These are phyloP conservation scores for Sclerotinia sclerotiorum DNA, from an alignment of 2,329 filamentous ascomycete genomes.

Conservation along the genomic window DNA sequence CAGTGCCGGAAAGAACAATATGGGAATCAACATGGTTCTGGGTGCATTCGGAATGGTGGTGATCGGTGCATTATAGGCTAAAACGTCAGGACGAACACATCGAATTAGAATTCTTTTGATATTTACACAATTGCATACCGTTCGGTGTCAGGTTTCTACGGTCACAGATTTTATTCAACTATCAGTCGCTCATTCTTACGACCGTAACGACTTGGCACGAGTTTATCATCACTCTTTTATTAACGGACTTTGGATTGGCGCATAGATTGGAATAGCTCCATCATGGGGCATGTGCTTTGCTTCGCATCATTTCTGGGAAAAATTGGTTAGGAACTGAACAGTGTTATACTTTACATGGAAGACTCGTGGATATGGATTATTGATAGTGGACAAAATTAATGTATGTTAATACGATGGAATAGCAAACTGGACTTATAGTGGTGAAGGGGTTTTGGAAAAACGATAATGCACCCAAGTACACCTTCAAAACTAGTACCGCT, in stretches of 20 bases:
- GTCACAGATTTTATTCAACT: slow-evolving; percentile 21
- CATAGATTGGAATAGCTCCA: slow-evolving; percentile 22
- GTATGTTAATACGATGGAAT: slow-evolving; percentile 7
- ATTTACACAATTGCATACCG: slow-evolving; percentile 26
- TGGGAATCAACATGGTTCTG: slow-evolving; percentile 31
- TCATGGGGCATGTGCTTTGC: slow-evolving; percentile 16
- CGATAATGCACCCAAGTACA: not conserved
- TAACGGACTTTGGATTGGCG: slow-evolving; percentile 21
- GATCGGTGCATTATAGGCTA: slow-evolving; percentile 29
- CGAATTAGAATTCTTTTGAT: slow-evolving; percentile 17
- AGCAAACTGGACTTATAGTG: not conserved
- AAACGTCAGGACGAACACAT: slow-evolving; percentile 8
- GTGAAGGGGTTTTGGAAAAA: not conserved
- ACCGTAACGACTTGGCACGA: slow-evolving; percentile 23
- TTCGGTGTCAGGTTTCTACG: slow-evolving; percentile 21
- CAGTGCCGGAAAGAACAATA: slow-evolving; percentile 25
- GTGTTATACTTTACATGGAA: not conserved
- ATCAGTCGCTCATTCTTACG: slow-evolving; percentile 25
- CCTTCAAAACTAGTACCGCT: not conserved
- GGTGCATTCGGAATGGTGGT: slow-evolving; percentile 32
- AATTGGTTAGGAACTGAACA: not conserved
- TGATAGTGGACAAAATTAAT: not conserved
- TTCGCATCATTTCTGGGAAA: slow-evolving; percentile 18
- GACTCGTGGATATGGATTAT: not conserved
- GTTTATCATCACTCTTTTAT: slow-evolving; percentile 19